Evolutionary conservation across 1,284 basidiomycete species (phyloP).

Genomic region (Somion occarium): DNA sequence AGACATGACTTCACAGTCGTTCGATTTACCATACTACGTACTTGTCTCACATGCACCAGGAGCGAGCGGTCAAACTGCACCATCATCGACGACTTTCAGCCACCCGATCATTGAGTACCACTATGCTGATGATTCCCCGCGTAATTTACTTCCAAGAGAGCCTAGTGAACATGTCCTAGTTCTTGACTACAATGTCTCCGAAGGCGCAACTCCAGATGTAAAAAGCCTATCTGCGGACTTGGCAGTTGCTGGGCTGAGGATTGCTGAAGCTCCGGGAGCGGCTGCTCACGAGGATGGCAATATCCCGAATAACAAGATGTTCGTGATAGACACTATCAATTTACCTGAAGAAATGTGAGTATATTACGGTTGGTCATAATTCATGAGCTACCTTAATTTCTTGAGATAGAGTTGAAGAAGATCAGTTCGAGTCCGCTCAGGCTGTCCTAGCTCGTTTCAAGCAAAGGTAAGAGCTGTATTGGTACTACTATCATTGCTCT

Average conservation of each 20-base stretch:
- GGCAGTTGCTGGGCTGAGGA: slow-evolving; percentile 53
- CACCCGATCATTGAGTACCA: slow-evolving; percentile 78
- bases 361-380: not conserved
- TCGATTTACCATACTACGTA: slow-evolving; percentile 52
- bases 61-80: slow-evolving; percentile 23
- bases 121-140: slow-evolving; percentile 70
- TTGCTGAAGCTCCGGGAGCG: slow-evolving; percentile 69
- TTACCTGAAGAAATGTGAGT: slow-evolving; percentile 28
- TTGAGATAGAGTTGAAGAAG: slow-evolving; percentile 20
- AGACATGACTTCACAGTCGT: slow-evolving; percentile 11
- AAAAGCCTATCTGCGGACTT: slow-evolving; percentile 61
- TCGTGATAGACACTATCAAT: slow-evolving; percentile 59
- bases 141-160: slow-evolving; percentile 51
- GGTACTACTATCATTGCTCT: not conserved
- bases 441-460: slow-evolving; percentile 55
- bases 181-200: slow-evolving; percentile 52
- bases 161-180: slow-evolving; percentile 66
- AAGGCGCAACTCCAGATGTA: slow-evolving; percentile 34
- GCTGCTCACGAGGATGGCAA: slow-evolving; percentile 41
- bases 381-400: slow-evolving; percentile 9
- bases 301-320: slow-evolving; percentile 60
- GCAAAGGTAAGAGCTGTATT: slow-evolving; percentile 45
- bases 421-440: slow-evolving; percentile 43
- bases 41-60: slow-evolving; percentile 48
- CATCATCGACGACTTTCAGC: slow-evolving; percentile 44